Percentiles rank a stretch among this genome's conserved stretches.
phyloP scores from a whole-genome alignment of 2,329 filamentous ascomycete species.

The Fusarium annulatum region DNA sequence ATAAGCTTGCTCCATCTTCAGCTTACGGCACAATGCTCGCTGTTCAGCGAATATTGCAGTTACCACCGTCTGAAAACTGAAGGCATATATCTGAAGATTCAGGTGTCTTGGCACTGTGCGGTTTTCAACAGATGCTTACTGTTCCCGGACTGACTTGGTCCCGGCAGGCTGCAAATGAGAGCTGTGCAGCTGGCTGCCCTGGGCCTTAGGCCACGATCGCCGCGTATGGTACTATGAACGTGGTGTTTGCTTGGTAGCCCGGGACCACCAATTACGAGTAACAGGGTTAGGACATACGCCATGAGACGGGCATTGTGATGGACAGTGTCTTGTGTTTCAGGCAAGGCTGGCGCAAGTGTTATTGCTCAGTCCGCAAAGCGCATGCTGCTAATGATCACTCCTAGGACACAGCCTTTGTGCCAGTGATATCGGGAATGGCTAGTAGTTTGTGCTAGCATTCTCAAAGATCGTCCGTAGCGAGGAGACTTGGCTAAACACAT shows the following conservation, averaged over 20 bases:
- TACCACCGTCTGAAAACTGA: neutral
- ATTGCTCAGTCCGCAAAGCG: neutral
- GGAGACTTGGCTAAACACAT: neutral
- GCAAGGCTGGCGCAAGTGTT: conserved; percentile 19
- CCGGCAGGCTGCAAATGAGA: neutral
- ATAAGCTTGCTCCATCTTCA: neutral
- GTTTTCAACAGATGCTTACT: neutral
- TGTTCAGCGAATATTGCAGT: neutral
- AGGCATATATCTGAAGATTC: neutral
- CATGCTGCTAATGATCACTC: neutral
- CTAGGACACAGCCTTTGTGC: neutral
- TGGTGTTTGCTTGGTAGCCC: conserved; percentile 19
- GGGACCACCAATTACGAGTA: conserved; percentile 7
- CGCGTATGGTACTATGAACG: neutral
- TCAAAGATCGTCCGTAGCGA: neutral
- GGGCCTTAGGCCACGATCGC: conserved; percentile 11
- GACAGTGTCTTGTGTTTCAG: conserved; percentile 40
- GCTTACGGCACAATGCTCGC: neutral
- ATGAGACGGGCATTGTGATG: conserved; percentile 32
- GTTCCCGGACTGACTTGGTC: neutral
- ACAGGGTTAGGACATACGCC: conserved; percentile 11
- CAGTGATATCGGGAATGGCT: neutral
- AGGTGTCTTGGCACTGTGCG: conserved; percentile 17
- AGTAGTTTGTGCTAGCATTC: neutral
- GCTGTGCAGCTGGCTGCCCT: neutral